Evolutionary conservation across 2,329 filamentous ascomycete genomes (phyloP).

Genomic region (Scedosporium minutisporum): DNA sequence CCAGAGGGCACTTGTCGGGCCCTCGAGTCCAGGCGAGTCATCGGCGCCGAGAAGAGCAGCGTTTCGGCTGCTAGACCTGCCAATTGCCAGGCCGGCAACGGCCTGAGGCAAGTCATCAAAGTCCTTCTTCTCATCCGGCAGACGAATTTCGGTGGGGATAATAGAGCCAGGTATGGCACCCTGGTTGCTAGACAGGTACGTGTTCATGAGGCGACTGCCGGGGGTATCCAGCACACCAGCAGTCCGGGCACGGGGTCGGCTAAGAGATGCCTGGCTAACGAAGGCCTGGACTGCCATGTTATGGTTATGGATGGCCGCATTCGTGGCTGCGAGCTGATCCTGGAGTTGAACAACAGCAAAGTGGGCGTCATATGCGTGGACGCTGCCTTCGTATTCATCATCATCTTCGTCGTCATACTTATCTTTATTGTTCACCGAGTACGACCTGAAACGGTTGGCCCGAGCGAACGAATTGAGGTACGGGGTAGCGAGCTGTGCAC

Average conservation of each 20-base stretch:
- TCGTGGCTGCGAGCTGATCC: slow-evolving; percentile 53
- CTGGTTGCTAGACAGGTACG: slow-evolving; percentile 64
- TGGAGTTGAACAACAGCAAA: slow-evolving; percentile 50
- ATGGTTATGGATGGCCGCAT: slow-evolving; percentile 73
- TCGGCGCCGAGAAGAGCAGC: slow-evolving; percentile 61
- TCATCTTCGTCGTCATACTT: slow-evolving; percentile 89
- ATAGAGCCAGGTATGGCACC: slow-evolving; percentile 64
- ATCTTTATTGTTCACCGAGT: slow-evolving; percentile 97
- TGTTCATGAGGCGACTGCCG: slow-evolving; percentile 53
- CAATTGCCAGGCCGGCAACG: slow-evolving; percentile 70
- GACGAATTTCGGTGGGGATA: slow-evolving; percentile 62
- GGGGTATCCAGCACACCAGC: slow-evolving; percentile 83
- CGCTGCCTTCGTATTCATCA: slow-evolving; percentile 49
- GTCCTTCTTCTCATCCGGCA: slow-evolving; percentile 65
- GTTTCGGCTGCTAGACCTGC: slow-evolving; percentile 54
- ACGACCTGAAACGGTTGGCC: slow-evolving; percentile 84
- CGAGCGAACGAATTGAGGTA: slow-evolving; percentile 69
- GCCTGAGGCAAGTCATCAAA: slow-evolving; percentile 74
- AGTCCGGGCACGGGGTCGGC: slow-evolving; percentile 78
- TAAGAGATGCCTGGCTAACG: slow-evolving; percentile 67
- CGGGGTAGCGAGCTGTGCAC: slow-evolving; percentile 64
- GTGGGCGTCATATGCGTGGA: slow-evolving; percentile 40
- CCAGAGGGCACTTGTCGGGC: slow-evolving; percentile 89
- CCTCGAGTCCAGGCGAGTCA: slow-evolving; percentile 66
- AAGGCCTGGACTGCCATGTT: slow-evolving; percentile 91